Base-by-base conservation (phyloP, 129 eudicot species). In the Centrapalus pauciflorus region DNA sequence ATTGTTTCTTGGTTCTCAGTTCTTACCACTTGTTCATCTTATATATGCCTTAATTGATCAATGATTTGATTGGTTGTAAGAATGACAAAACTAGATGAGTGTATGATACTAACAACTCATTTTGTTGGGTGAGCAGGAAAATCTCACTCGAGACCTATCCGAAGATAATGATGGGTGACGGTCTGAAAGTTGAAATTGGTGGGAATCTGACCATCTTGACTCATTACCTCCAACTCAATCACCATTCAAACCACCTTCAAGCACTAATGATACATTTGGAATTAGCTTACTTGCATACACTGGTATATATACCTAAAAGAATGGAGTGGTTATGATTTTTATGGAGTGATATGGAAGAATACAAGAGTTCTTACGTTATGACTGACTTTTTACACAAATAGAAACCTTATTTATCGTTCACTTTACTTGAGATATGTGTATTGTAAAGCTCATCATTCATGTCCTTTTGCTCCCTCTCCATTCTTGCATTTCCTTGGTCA, bases 401-500 rank as follows among this genome's bases (percentile, higher is more conserved):
- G 35, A 57, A 57, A 57, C 64, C 64, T 41, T 57, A 57, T 20
- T 57, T 30, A 33, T 2, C 64, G 16, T 57, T 57, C 64, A 28
- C 30, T 69, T 55, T 69, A 70, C 34, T 38, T 40, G 25, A 17
- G 2, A 2, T 21, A 20, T 14, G 48, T n/a, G n/a, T n/a, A n/a
- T n/a, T n/a, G 17, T 28, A 20, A 55, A 50, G 48, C 59, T 45
- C 17, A 7, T 85, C 83, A 20, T 79, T 74, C 5, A n/a, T 71
- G 9, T 26, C 25, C 72, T 85, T 88, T 37, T 71, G 51, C 28
- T 85, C 83, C 6, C 57, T 77, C 78, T 86, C 90, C 26, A 84
- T 1, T 49, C 71, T 74, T 14, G 78, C 49, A 25, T 79, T 69
- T n/a, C 79, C 82, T 7, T 16, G 24, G n/a, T 14, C 67, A 21